Evolutionary conservation across 495 filamentous ascomycete species (phyloP).

Genomic region (Talaromyces thailandensis): DNA sequence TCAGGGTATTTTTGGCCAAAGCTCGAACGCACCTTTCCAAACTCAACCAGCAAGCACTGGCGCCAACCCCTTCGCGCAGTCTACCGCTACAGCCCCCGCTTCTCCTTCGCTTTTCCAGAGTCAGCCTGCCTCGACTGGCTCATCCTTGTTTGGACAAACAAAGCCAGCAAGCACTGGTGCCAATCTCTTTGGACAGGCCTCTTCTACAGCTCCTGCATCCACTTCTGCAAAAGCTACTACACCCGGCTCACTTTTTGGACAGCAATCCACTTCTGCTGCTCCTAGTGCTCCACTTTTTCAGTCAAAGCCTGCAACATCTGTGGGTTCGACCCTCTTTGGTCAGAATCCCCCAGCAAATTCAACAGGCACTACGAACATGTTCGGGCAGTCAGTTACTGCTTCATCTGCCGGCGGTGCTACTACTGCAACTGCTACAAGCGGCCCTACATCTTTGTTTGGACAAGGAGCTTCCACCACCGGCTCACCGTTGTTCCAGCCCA

Average conservation of each 20-base stretch:
- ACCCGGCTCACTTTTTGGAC: slow-evolving; percentile 4
- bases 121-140: slow-evolving; percentile 11
- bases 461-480: neutral
- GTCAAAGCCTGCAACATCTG: neutral
- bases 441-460: neutral
- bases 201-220: slow-evolving; percentile 8
- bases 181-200: slow-evolving; percentile 15
- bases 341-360: neutral
- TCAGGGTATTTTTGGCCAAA: slow-evolving; percentile 17
- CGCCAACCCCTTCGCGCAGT: slow-evolving; percentile 13
- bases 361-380: neutral
- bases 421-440: neutral
- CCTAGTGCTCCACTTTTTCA: slow-evolving; percentile 1
- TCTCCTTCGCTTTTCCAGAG: slow-evolving; percentile 10
- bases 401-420: neutral
- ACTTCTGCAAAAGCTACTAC: slow-evolving; percentile 10
- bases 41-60: neutral
- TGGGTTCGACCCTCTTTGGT: slow-evolving; percentile 11
- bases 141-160: slow-evolving; percentile 17
- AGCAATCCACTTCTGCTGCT: slow-evolving; percentile 9
- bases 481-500: neutral
- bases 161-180: slow-evolving; percentile 7
- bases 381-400: slow-evolving; percentile 14
- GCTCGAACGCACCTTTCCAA: neutral
- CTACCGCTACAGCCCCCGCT: slow-evolving; percentile 5